Evolutionary conservation across 2,329 filamentous ascomycete species (phyloP).

Genomic region (Cryoendolithus antarcticus): DNA sequence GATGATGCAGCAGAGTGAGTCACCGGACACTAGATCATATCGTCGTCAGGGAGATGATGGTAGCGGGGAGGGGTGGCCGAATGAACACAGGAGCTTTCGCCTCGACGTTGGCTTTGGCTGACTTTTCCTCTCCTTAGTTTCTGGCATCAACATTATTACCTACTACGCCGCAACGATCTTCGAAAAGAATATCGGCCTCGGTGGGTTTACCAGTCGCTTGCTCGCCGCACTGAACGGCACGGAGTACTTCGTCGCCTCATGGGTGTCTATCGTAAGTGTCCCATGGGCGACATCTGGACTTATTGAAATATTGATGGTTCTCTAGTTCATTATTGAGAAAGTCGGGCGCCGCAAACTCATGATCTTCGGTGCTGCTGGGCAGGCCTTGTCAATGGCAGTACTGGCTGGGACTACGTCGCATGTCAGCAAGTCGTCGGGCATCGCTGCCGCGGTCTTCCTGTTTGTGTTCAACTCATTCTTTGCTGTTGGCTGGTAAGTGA

Average conservation of each 20-base stretch:
- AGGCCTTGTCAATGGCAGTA: constrained; percentile 18
- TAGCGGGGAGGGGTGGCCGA: too few relatives aligned
- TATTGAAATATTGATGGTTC: constrained; percentile 33
- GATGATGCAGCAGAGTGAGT: constrained; percentile 24
- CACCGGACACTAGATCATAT: constrained; percentile 1
- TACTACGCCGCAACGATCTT: constrained; percentile 37
- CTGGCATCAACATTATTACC: constrained; percentile 20
- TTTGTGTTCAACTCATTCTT: constrained; percentile 28
- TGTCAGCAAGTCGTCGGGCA: constrained; percentile 15
- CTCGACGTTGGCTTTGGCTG: too few relatives aligned
- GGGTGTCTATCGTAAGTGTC: constrained; percentile 36
- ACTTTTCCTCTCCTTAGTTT: too few relatives aligned
- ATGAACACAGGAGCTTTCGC: too few relatives aligned
- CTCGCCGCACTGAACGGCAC: constrained; percentile 42
- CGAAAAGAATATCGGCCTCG: constrained; percentile 39
- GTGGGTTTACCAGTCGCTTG: constrained; percentile 34
- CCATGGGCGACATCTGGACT: constrained; percentile 39
- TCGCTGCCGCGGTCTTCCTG: constrained; percentile 25
- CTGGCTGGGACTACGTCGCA: constrained; percentile 17
- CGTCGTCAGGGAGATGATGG: too few relatives aligned
- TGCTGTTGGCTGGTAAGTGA: constrained; percentile 19
- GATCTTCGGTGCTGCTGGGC: constrained; percentile 53
- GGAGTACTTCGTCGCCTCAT: constrained; percentile 39
- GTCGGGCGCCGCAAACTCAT: constrained; percentile 53
- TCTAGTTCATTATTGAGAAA: constrained; percentile 38